phyloP scores from a whole-genome alignment of 257 asterid genomes.

The Cynanchum wilfordii region DNA sequence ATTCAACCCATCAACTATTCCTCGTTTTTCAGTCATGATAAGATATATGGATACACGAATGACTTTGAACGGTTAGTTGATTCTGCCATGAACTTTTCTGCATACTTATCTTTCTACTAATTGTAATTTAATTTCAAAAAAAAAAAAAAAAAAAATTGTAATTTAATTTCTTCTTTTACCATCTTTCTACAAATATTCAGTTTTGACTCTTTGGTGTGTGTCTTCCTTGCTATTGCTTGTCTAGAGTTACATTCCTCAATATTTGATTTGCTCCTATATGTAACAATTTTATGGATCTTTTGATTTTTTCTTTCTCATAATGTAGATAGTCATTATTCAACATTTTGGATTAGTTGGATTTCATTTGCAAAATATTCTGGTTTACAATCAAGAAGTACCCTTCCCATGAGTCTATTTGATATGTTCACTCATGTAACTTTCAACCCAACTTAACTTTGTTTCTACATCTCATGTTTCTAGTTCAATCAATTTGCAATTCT shows the following conservation, averaged over 20 bases:
- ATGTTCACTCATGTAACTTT: background rate
- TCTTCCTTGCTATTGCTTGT: background rate
- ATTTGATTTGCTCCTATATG: background rate
- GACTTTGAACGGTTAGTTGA: constrained; percentile 74
- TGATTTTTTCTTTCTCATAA: background rate
- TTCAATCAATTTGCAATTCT: background rate
- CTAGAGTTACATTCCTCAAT: background rate
- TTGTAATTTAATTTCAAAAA: background rate
- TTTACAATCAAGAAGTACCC: background rate
- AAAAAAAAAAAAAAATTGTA: no score
- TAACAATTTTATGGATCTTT: background rate
- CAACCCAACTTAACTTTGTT: background rate
- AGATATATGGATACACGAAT: constrained; percentile 58
- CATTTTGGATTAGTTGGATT: background rate
- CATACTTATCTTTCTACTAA: background rate
- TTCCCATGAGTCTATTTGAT: background rate
- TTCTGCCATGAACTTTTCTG: background rate
- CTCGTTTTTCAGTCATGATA: constrained; percentile 54
- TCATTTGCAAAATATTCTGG: background rate
- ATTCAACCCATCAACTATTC: constrained; percentile 70
- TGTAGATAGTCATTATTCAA: background rate
- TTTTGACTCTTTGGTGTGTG: background rate
- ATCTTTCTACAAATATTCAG: background rate
- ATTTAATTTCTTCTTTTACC: constrained; percentile 4
- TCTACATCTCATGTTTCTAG: background rate